phyloP scores from a whole-genome alignment of 192 early-diverging fungal species.

The Entomortierella chlamydospora region DNA sequence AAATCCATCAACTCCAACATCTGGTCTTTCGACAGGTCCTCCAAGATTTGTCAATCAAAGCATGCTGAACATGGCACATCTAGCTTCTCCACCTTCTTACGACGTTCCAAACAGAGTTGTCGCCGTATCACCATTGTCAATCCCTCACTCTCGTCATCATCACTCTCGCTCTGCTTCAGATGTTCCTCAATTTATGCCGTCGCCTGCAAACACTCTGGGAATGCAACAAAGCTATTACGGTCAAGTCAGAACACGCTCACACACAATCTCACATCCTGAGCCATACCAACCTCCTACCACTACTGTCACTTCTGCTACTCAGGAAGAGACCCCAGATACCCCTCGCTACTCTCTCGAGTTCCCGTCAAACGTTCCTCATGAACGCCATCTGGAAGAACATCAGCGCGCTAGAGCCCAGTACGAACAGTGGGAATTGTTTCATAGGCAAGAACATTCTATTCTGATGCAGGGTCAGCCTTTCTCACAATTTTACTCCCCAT shows the following conservation, averaged over 20 bases:
- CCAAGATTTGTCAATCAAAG: constrained; percentile 15
- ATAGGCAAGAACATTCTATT: too few species aligned
- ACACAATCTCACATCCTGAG: constrained; percentile 35
- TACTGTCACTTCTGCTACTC: background rate
- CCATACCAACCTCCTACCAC: background rate
- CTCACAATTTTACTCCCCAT: background rate
- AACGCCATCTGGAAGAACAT: constrained; percentile 29
- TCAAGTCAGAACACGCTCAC: constrained; percentile 11
- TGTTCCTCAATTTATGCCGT: background rate
- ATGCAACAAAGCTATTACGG: constrained; percentile 26
- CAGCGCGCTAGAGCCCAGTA: constrained; percentile 29
- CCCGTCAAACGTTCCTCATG: constrained; percentile 39
- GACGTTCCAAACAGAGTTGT: constrained; percentile 40
- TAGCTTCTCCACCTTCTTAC: constrained; percentile 34
- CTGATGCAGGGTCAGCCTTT: background rate
- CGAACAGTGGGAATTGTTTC: background rate
- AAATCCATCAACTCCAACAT: too few species aligned
- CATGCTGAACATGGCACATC: constrained; percentile 27
- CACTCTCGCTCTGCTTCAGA: constrained; percentile 13
- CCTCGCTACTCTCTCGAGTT: constrained; percentile 53
- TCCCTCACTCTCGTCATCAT: constrained; percentile 5
- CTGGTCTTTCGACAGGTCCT: background rate
- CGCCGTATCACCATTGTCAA: constrained; percentile 20
- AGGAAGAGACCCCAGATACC: constrained; percentile 5
- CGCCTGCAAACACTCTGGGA: background rate